phyloP scores from a whole-genome alignment of 306 rosid genomes.

The Cotoneaster glaucophyllus region DNA sequence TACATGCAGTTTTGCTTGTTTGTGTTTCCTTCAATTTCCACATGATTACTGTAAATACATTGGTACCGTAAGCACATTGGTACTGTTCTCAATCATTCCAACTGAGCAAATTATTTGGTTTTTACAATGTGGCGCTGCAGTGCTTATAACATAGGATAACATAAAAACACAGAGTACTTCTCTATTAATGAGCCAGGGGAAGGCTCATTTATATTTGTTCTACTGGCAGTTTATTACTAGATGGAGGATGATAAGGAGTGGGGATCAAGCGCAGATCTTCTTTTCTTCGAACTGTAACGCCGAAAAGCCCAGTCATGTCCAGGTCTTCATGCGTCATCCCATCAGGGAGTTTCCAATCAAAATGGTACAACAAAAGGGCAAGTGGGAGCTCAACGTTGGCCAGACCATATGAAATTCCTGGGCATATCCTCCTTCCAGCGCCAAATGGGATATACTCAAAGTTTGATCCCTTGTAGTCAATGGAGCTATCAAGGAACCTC shows the following conservation, averaged over 20 bases:
- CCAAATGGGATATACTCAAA: conserved; percentile 12
- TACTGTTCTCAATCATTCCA: neutral
- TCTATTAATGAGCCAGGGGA: neutral
- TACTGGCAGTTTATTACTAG: neutral
- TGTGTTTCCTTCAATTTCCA: neutral
- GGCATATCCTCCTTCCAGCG: conserved; percentile 21
- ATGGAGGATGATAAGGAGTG: conserved; percentile 1
- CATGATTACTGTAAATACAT: too few species aligned
- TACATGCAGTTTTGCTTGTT: neutral
- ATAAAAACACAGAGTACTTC: neutral
- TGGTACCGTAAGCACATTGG: neutral
- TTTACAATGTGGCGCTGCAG: neutral
- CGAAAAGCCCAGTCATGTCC: conserved; percentile 18
- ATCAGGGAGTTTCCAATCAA: conserved; percentile 15
- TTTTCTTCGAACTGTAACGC: neutral
- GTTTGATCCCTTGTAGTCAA: conserved; percentile 8
- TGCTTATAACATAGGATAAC: neutral
- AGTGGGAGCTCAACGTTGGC: conserved; percentile 14
- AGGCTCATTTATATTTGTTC: neutral
- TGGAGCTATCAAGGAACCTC: conserved; percentile 13
- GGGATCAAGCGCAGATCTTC: conserved; percentile 7
- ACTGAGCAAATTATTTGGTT: too few species aligned
- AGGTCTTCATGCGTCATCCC: conserved; percentile 6
- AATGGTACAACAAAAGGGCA: conserved; percentile 13
- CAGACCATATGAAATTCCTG: conserved; percentile 3